These are phyloP conservation scores for Acacia pycnantha DNA, from an alignment of 331 rosid species.

Conservation along the genomic window DNA sequence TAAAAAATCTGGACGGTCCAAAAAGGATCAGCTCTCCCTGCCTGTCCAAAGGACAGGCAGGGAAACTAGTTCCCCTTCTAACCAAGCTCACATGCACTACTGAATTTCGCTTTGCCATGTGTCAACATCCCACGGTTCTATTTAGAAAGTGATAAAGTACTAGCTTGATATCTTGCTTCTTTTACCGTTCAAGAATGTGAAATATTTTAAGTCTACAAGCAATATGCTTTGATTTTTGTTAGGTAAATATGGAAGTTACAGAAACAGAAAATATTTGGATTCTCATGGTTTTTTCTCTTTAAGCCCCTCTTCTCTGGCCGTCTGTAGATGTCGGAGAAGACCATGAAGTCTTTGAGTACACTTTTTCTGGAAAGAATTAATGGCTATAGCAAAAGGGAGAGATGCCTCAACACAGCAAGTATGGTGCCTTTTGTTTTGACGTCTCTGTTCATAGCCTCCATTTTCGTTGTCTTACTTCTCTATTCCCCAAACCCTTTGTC, in stretches of 20 bases:
- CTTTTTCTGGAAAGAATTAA: conserved; percentile 22
- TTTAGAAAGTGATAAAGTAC: not conserved
- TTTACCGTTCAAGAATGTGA: not conserved
- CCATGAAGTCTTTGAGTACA: conserved; percentile 41
- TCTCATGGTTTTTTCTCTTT: not conserved
- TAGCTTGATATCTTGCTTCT: not conserved
- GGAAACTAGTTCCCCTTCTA: no score
- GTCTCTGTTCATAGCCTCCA: conserved; percentile 42
- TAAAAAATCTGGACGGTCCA: no score
- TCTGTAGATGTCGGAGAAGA: conserved; percentile 9
- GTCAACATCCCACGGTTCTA: not conserved
- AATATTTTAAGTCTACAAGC: not conserved
- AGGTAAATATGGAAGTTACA: not conserved
- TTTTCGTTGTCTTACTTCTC: conserved; percentile 48
- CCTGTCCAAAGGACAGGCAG: no score
- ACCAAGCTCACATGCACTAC: not conserved
- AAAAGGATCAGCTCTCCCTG: no score
- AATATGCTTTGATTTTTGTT: not conserved
- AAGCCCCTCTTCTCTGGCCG: not conserved
- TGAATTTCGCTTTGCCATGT: not conserved
- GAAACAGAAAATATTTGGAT: not conserved
- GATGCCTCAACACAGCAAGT: conserved; percentile 32
- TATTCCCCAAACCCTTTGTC: conserved; percentile 48
- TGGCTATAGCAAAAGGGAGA: conserved; percentile 42
- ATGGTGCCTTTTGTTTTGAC: conserved; percentile 45